Evolutionary conservation across 768 basidiomycete genomes (phyloP).

Genomic region (Lactarius hengduanensis): DNA sequence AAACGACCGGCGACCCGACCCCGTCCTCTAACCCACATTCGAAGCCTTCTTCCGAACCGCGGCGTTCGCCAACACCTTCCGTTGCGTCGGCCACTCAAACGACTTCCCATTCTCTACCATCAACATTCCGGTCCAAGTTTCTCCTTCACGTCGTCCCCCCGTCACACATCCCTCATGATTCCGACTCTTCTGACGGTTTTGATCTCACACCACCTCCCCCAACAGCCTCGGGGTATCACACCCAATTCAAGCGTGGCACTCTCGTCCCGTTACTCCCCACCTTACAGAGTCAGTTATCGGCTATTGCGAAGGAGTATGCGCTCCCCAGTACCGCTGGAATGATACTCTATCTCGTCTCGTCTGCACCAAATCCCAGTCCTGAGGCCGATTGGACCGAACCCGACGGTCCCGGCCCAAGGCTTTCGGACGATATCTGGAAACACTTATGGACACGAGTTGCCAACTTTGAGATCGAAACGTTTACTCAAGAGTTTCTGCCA

Average conservation of each 20-base stretch:
- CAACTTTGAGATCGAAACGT: conserved; percentile 53
- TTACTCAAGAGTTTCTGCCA: conserved; percentile 30
- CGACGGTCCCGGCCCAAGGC: conserved; percentile 65
- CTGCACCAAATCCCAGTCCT: conserved; percentile 31
- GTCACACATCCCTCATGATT: conserved; percentile 62
- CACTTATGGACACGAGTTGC: conserved; percentile 78
- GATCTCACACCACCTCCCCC: conserved; percentile 53
- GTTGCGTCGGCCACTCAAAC: conserved; percentile 42
- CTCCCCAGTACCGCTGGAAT: conserved; percentile 84
- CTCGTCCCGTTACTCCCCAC: conserved; percentile 84
- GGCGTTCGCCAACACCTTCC: conserved; percentile 40
- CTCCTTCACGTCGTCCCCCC: conserved; percentile 87
- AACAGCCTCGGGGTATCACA: conserved; percentile 70
- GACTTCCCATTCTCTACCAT: conserved; percentile 35
- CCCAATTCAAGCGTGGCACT: conserved; percentile 79
- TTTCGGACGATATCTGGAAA: conserved; percentile 87
- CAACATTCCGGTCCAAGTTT: conserved; percentile 58
- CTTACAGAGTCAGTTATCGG: conserved; percentile 75
- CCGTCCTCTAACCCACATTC: conserved; percentile 22
- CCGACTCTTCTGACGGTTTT: conserved; percentile 42
- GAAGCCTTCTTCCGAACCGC: conserved; percentile 20
- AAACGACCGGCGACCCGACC: conserved; percentile 15
- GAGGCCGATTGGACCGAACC: conserved; percentile 34
- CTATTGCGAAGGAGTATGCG: conserved; percentile 92
- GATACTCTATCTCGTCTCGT: conserved; percentile 72